A percentile compares a stretch with the other conserved stretches of the same genome.
Conservation (phyloP, 169 alveolate genomes). For the Cryptosporidium baileyi region DNA sequence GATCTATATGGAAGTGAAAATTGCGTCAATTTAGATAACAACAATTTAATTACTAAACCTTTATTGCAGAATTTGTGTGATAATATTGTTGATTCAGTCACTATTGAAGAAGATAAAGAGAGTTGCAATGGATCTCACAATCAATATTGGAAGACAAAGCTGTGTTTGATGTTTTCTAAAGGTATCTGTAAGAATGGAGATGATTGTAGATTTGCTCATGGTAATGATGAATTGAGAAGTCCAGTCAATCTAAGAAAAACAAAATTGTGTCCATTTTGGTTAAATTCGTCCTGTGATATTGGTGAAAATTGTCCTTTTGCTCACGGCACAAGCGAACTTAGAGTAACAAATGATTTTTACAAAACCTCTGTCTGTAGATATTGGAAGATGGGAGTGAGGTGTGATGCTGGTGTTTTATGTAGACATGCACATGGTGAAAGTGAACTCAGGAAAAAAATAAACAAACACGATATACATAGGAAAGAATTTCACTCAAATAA, state of each 20-base stretch:
- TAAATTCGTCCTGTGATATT: conserved; percentile 50
- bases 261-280: conserved; percentile 69
- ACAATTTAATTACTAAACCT: too few species aligned
- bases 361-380: conserved; percentile 78
- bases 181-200: conserved; percentile 68
- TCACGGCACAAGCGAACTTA: conserved; percentile 77
- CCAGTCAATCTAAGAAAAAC: conserved; percentile 71
- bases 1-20: too few species aligned
- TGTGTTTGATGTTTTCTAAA: conserved; percentile 57
- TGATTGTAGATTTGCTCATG: conserved; percentile 70
- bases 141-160: conserved; percentile 68
- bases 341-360: conserved; percentile 76
- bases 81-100: too few species aligned
- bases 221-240: conserved; percentile 63
- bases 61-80: too few species aligned
- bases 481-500: background rate
- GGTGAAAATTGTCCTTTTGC: conserved; percentile 77
- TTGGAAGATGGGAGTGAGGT: conserved; percentile 76
- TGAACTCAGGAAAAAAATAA: conserved; percentile 39
- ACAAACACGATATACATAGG: conserved; percentile 1
- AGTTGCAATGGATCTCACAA: conserved; percentile 19
- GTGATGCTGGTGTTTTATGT: conserved; percentile 75
- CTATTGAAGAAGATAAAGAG: background rate
- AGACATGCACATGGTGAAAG: conserved; percentile 80
- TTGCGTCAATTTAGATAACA: too few species aligned